Evolutionary conservation across 2,329 filamentous ascomycete genomes (phyloP), one percentile per base, ranked within the genome.

Genomic region (Arthrobotrys conoides): DNA sequence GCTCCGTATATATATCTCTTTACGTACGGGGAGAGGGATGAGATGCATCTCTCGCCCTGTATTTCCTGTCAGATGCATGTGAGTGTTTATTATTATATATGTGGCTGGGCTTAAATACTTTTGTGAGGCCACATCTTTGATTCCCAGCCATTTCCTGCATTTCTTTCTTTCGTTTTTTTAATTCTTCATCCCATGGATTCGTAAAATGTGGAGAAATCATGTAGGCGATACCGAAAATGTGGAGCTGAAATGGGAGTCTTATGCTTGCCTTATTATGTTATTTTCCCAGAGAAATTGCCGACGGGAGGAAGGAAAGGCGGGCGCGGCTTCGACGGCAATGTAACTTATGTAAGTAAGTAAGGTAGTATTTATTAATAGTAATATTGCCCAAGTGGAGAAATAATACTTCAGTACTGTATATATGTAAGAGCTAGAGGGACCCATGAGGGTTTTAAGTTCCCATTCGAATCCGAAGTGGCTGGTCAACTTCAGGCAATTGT

Each of bases 311-410:
- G 33, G 57, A 41, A 46, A 61, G 18, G 18, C 57, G 20, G 57
- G 20, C 36, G 20, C 57, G 57, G 49, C 24, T 59, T 48, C 59
- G 49, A 55, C 49, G 48, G 38, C 49, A 65, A 55, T 41, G 27
- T 6, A 30, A 30, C n/a, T n/a, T n/a, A n/a, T n/a, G n/a, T n/a
- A n/a, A n/a, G n/a, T n/a, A n/a, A n/a, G n/a, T n/a, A 6, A 30
- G 6, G 27, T 30, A 30, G 49, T 73, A 73, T 61, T 38, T 73
- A 73, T 73, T 73, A 73, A 73, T 73, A 73, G 70, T n/a, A 41
- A 41, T 41, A 6, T 57, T 14, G 16, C 8, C 3, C 9, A 12
- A n/a, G 59, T 51, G 69, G 48, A 61, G 69, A 16, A 36, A 71
- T 57, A 72, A 24, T 48, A 38, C 53, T 18, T 12, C 33, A n/a